Evolutionary conservation across 140 eudicot genomes (phyloP).

Genomic region (Anethum foeniculum): DNA sequence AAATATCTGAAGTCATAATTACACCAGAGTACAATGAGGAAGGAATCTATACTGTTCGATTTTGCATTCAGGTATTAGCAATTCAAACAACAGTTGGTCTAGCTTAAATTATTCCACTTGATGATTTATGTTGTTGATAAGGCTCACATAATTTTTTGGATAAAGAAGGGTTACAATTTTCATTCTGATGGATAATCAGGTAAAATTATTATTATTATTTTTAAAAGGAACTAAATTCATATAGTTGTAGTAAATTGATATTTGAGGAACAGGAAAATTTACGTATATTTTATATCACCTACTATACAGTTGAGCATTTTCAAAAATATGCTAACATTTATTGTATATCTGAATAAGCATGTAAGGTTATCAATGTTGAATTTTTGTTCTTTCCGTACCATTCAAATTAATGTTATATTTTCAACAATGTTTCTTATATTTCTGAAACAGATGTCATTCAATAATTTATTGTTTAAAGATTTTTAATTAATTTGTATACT

Average conservation of each 20-base stretch:
- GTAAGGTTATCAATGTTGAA: background rate
- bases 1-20: constrained; percentile 83
- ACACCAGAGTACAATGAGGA: constrained; percentile 95
- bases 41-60: constrained; percentile 97
- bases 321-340: background rate
- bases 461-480: background rate
- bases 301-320: background rate
- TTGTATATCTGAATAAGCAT: background rate
- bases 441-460: background rate
- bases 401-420: background rate
- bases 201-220: background rate
- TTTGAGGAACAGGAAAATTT: background rate
- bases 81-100: background rate
- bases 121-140: background rate
- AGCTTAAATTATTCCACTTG: too few relatives aligned
- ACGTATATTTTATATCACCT: background rate
- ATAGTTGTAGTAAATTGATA: background rate
- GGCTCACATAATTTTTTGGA: background rate
- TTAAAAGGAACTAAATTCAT: background rate
- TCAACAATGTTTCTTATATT: background rate
- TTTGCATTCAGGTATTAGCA: constrained; percentile 79
- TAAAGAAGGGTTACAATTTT: background rate
- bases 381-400: background rate
- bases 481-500: background rate
- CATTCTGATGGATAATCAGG: background rate